These are phyloP conservation scores for Cyclostephanos invisitatus DNA, from an alignment of 108 stramenopile species.

Conservation along the genomic window DNA sequence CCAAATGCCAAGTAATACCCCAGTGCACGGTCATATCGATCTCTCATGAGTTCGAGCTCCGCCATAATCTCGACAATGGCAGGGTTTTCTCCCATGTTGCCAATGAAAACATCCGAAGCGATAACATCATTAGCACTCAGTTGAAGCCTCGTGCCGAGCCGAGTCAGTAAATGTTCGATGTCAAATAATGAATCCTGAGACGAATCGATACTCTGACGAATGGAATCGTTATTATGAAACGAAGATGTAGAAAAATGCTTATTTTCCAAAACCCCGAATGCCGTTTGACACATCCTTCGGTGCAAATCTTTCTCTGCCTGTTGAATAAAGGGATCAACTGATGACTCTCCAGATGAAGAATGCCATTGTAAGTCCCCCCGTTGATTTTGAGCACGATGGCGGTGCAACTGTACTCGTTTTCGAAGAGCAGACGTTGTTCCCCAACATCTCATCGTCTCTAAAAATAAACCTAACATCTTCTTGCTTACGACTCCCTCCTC, in stretches of 20 bases:
- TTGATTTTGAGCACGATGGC: slow-evolving; percentile 37
- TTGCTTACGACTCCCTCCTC: slow-evolving; percentile 10
- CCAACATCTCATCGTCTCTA: slow-evolving; percentile 72
- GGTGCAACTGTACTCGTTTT: slow-evolving; percentile 61
- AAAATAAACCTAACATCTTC: slow-evolving; percentile 64
- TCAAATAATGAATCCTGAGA: slow-evolving; percentile 43
- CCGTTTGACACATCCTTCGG: slow-evolving; percentile 47
- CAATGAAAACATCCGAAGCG: slow-evolving; percentile 25
- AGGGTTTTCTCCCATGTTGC: slow-evolving; percentile 13
- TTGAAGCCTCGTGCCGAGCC: slow-evolving; percentile 24
- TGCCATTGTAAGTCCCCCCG: slow-evolving; percentile 19
- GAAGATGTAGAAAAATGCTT: slow-evolving; percentile 6
- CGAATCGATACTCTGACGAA: slow-evolving; percentile 39
- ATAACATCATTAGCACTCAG: neutral
- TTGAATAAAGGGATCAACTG: slow-evolving; percentile 21
- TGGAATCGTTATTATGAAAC: slow-evolving; percentile 3
- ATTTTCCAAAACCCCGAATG: slow-evolving; percentile 40
- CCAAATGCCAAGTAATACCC: slow-evolving; percentile 70
- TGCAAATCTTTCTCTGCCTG: slow-evolving; percentile 42
- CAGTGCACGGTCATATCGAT: slow-evolving; percentile 61
- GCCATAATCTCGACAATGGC: slow-evolving; percentile 62
- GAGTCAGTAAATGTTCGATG: slow-evolving; percentile 24
- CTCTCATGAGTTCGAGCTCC: slow-evolving; percentile 72
- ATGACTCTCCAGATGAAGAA: neutral
- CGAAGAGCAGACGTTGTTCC: slow-evolving; percentile 70